These are phyloP conservation scores for Tilletia caries DNA, from an alignment of 1,284 basidiomycete genomes.

Conservation along the genomic window DNA sequence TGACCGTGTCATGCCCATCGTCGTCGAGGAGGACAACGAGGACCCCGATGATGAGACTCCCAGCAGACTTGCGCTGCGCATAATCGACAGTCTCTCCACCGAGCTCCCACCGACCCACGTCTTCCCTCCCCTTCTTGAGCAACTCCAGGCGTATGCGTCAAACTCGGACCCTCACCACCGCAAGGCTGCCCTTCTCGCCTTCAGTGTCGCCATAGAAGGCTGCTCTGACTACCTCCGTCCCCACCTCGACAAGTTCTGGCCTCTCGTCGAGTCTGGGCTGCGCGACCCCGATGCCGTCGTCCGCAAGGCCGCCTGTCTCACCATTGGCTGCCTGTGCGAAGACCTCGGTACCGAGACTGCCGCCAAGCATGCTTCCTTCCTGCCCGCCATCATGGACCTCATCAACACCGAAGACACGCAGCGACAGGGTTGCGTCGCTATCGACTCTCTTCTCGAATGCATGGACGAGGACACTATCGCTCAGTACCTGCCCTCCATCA, in stretches of 20 bases:
- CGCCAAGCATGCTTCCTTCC: constrained; percentile 74
- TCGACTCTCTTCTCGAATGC: constrained; percentile 94
- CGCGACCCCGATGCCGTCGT: constrained; percentile 79
- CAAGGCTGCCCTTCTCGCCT: constrained; percentile 90
- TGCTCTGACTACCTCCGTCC: constrained; percentile 98
- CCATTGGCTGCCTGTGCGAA: constrained; percentile 93
- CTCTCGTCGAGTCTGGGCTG: constrained; percentile 84
- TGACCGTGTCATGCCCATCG: constrained; percentile 87
- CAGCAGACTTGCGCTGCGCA: constrained; percentile 86
- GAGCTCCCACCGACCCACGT: constrained; percentile 92
- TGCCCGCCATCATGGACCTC: constrained; percentile 68
- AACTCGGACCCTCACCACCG: constrained; percentile 62
- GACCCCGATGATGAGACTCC: constrained; percentile 85
- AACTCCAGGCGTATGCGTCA: constrained; percentile 55
- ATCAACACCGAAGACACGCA: constrained; percentile 85
- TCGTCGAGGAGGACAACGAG: constrained; percentile 80
- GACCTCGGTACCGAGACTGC: constrained; percentile 94
- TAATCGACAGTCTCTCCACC: constrained; percentile 89
- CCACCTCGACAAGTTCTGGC: constrained; percentile 88
- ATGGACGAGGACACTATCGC: constrained; percentile 76
- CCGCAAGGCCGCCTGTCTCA: constrained; percentile 89
- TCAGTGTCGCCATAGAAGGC: constrained; percentile 94
- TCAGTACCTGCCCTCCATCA: constrained; percentile 87
- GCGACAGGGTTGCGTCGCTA: constrained; percentile 86
- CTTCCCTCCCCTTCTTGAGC: constrained; percentile 80